Conservation (phyloP, 2,329 filamentous ascomycete species). For the Fusarium sp. region DNA sequence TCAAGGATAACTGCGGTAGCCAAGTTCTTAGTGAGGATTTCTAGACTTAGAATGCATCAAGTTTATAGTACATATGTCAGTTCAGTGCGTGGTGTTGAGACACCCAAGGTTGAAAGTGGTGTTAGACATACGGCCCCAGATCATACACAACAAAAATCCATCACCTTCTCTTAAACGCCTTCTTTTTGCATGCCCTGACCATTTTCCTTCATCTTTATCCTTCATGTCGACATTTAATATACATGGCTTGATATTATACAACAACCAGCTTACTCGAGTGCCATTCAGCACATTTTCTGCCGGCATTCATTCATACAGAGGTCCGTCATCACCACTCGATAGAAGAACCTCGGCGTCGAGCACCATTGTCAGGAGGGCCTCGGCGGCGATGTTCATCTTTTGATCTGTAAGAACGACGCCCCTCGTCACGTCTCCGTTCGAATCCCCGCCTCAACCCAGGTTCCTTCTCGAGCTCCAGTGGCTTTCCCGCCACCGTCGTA, state of each 20-base stretch:
- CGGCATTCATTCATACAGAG: background rate
- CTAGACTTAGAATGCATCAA: background rate
- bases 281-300: background rate
- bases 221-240: background rate
- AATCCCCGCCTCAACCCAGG: background rate
- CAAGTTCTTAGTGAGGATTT: background rate
- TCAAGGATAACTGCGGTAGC: background rate
- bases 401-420: background rate
- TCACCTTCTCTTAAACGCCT: background rate
- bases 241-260: constrained; percentile 4
- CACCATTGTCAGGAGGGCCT: background rate
- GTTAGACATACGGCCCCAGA: background rate
- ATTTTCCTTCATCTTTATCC: background rate
- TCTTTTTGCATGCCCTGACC: background rate
- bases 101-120: background rate
- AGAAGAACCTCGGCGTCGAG: constrained; percentile 1
- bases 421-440: background rate
- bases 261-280: constrained; percentile 3
- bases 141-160: background rate
- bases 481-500: constrained; percentile 38
- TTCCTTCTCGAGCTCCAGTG: background rate
- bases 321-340: background rate
- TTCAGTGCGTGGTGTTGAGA: background rate
- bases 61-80: background rate
- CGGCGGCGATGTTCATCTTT: background rate